Percentiles rank a stretch among this genome's conserved stretches.
Conservation (phyloP, 1,284 basidiomycete genomes). For the Anthracocystis panici-leucophaei region DNA sequence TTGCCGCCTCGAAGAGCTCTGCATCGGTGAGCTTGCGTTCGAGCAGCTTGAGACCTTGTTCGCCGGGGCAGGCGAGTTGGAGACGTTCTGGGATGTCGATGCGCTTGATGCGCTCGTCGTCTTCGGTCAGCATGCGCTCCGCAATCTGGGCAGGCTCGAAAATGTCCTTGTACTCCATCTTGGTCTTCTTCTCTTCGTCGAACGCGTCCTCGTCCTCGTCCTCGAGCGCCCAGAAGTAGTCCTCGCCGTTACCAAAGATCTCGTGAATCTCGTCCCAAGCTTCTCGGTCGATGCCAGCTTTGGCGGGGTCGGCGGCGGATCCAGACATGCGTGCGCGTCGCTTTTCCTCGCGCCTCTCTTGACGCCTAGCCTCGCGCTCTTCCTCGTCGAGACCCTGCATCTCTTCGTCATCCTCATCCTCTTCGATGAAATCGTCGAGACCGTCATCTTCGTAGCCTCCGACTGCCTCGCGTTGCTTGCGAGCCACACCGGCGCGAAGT, state of each 20-base stretch:
- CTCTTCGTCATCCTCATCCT: constrained; percentile 74
- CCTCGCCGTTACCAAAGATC: constrained; percentile 95
- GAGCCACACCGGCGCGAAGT: constrained; percentile 46
- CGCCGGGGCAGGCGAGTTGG: constrained; percentile 80
- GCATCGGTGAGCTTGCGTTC: constrained; percentile 76
- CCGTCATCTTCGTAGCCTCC: constrained; percentile 69
- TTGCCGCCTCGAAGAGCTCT: constrained; percentile 83
- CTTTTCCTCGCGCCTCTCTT: constrained; percentile 74
- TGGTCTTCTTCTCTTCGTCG: constrained; percentile 71
- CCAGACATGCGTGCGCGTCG: constrained; percentile 72
- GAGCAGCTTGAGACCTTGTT: constrained; percentile 75
- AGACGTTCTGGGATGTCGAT: constrained; percentile 95
- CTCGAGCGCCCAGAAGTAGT: constrained; percentile 96
- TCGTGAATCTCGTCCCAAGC: constrained; percentile 97
- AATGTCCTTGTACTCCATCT: constrained; percentile 84
- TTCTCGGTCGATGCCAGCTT: constrained; percentile 72
- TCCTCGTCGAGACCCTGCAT: constrained; percentile 68
- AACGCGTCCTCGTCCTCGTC: constrained; percentile 56
- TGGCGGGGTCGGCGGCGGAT: constrained; percentile 73
- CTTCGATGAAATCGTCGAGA: constrained; percentile 81
- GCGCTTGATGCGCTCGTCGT: constrained; percentile 88
- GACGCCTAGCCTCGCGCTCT: constrained; percentile 79
- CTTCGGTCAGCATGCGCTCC: constrained; percentile 89
- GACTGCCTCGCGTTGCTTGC: constrained; percentile 41
- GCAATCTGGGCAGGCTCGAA: constrained; percentile 98